Evolutionary conservation across 2,329 filamentous ascomycete species (phyloP).

Genomic region (Colletotrichum sp.): DNA sequence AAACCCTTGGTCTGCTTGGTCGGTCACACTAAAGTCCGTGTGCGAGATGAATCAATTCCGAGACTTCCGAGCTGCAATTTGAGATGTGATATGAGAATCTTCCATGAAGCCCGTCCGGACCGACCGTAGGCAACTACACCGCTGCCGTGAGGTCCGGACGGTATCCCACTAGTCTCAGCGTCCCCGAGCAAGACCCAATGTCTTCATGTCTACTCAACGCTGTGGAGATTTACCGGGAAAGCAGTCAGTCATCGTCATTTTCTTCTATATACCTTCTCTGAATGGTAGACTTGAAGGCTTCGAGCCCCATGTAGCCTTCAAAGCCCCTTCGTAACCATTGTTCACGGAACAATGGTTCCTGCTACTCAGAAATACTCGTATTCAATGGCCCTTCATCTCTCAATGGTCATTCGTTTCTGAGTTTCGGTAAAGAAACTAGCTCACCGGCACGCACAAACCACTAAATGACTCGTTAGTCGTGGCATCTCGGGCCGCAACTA

Average conservation of each 20-base stretch:
- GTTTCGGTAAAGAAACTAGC: background rate
- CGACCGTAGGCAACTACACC: background rate
- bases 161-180: background rate
- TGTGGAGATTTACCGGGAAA: background rate
- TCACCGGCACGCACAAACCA: background rate
- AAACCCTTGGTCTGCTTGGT: background rate
- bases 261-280: rapidly evolving
- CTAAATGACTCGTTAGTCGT: background rate
- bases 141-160: background rate
- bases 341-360: background rate
- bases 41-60: background rate
- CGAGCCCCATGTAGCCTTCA: background rate
- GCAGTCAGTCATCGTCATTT: background rate
- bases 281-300: background rate
- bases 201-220: background rate
- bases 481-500: background rate
- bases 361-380: background rate
- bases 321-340: background rate
- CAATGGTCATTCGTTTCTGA: background rate
- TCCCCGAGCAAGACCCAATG: background rate
- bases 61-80: background rate
- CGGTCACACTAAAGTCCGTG: background rate
- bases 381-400: background rate
- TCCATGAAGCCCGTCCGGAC: background rate
- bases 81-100: background rate